phyloP scores from a whole-genome alignment of 169 alveolate species.

The Babesia bigemina region DNA sequence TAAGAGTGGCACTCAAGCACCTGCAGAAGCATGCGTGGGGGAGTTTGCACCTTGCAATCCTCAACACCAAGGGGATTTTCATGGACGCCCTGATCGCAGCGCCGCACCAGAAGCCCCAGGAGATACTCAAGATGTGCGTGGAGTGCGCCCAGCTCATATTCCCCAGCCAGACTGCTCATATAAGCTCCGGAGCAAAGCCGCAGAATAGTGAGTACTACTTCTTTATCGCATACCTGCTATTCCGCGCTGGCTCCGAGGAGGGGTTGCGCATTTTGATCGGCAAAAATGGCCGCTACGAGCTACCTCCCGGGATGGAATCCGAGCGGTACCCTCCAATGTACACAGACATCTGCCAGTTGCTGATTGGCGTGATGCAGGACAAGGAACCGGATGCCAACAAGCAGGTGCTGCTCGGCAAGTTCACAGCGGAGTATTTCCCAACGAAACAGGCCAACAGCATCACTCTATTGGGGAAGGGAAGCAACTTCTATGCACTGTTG shows the following conservation, averaged over 20 bases:
- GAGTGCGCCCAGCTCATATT: slow-evolving; percentile 41
- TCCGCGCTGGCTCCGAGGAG: slow-evolving; percentile 46
- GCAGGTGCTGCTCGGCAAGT: slow-evolving; percentile 40
- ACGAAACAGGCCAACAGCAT: slow-evolving; percentile 12
- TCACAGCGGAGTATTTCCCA: slow-evolving; percentile 51
- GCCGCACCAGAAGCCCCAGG: slow-evolving; percentile 15
- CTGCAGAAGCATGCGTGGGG: slow-evolving; percentile 64
- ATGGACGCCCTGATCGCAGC: slow-evolving; percentile 46
- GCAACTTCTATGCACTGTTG: slow-evolving; percentile 43
- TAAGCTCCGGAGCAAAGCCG: slow-evolving; percentile 10
- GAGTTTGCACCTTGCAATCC: slow-evolving; percentile 46
- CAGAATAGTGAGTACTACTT: slow-evolving; percentile 59
- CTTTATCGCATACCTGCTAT: slow-evolving; percentile 57
- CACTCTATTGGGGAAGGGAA: slow-evolving; percentile 31
- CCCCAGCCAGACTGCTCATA: slow-evolving; percentile 21
- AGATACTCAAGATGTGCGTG: slow-evolving; percentile 15
- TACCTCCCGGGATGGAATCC: slow-evolving; percentile 18
- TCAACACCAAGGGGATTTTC: slow-evolving; percentile 60
- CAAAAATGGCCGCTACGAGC: not conserved
- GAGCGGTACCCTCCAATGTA: slow-evolving; percentile 53
- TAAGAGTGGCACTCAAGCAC: slow-evolving; percentile 43
- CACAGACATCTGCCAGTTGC: slow-evolving; percentile 28
- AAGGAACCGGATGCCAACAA: slow-evolving; percentile 14
- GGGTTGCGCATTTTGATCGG: slow-evolving; percentile 19
- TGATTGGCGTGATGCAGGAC: slow-evolving; percentile 14